These are phyloP conservation scores for Penstemon newberryi DNA, from an alignment of 257 asterid species.

Conservation along the genomic window DNA sequence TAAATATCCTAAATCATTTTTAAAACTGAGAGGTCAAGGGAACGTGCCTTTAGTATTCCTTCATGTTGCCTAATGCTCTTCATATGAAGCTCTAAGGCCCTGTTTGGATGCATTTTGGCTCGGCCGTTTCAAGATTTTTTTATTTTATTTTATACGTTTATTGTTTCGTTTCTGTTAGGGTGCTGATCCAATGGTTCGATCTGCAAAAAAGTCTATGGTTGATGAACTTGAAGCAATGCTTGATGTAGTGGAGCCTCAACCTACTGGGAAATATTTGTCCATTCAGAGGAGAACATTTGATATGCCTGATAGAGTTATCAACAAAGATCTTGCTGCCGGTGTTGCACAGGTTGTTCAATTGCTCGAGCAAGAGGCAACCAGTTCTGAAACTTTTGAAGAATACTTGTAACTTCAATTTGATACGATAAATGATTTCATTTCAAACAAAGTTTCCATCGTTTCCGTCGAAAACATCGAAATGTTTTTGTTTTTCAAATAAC, in stretches of 20 bases:
- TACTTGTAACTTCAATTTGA: conserved; percentile 32
- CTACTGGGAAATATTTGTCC: conserved; percentile 50
- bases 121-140: too few relatives aligned
- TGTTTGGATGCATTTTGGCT: too few relatives aligned
- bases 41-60: too few relatives aligned
- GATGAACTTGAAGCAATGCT: conserved; percentile 97
- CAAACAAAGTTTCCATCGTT: too few relatives aligned
- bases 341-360: conserved; percentile 83
- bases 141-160: not conserved
- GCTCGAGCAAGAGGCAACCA: conserved; percentile 63
- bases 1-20: too few relatives aligned
- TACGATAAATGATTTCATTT: not conserved
- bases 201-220: conserved; percentile 73
- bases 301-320: conserved; percentile 72
- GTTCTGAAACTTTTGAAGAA: conserved; percentile 55
- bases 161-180: conserved; percentile 46
- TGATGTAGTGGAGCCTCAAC: conserved; percentile 88
- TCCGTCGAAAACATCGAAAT: too few relatives aligned
- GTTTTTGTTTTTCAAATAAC: too few relatives aligned
- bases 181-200: conserved; percentile 73
- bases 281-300: conserved; percentile 84
- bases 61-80: too few relatives aligned
- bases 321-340: conserved; percentile 85
- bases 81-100: too few relatives aligned
- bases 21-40: too few relatives aligned